phyloP scores from a whole-genome alignment of 345 rosid species.

The Tarenaya hassleriana region DNA sequence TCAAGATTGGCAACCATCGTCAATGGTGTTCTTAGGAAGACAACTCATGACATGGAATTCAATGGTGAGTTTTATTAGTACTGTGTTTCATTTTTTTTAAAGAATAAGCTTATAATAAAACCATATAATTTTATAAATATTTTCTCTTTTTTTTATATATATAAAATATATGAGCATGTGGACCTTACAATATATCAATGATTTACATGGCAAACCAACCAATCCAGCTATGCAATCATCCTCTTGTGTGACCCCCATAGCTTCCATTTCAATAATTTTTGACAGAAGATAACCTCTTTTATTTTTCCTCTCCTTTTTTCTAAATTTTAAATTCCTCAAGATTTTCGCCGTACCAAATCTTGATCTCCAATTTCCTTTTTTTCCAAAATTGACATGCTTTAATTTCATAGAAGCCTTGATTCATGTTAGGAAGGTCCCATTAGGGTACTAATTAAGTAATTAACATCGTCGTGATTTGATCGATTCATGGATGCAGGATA shows the following conservation, averaged over 20 bases:
- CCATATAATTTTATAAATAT: not conserved
- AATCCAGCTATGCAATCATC: slow-evolving; percentile 50
- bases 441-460: not conserved
- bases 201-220: slow-evolving; percentile 55
- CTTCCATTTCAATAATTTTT: slow-evolving; percentile 33
- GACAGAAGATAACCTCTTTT: slow-evolving; percentile 22
- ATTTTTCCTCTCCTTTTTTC: slow-evolving; percentile 3
- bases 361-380: not conserved
- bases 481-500: slow-evolving; percentile 40
- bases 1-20: slow-evolving; percentile 77
- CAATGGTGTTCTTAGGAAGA: slow-evolving; percentile 76
- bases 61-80: slow-evolving; percentile 44
- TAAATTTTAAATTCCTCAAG: not conserved
- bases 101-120: not conserved
- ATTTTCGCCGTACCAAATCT: not conserved
- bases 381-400: not conserved
- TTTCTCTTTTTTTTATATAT: not conserved
- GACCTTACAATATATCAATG: slow-evolving; percentile 46
- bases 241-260: slow-evolving; percentile 38
- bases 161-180: slow-evolving; percentile 27
- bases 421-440: not conserved
- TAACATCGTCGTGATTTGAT: not conserved
- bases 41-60: slow-evolving; percentile 67
- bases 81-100: not conserved
- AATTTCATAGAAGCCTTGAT: no score